Percentiles rank a stretch among this genome's conserved stretches.
phyloP scores from a whole-genome alignment of 495 filamentous ascomycete species.

The Durotheca rogersii region DNA sequence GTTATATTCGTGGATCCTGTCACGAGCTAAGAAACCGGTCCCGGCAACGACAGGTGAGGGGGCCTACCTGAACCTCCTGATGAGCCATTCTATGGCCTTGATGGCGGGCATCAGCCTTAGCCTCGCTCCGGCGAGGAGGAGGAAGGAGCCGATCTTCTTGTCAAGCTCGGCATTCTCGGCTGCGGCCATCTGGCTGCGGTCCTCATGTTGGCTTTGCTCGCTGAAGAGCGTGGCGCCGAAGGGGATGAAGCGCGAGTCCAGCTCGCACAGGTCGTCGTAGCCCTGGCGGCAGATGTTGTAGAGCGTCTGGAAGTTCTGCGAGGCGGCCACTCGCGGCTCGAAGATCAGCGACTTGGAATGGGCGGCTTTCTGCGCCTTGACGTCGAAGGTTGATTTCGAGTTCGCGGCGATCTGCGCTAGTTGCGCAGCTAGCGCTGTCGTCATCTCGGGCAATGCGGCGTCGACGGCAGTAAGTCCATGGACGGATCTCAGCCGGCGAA shows the following conservation, averaged over 20 bases:
- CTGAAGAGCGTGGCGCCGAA: conserved; percentile 80
- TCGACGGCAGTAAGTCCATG: conserved; percentile 13
- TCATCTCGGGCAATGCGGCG: conserved; percentile 52
- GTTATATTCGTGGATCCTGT: conserved; percentile 89
- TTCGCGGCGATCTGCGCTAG: conserved; percentile 75
- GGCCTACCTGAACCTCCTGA: conserved; percentile 80
- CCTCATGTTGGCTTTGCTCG: conserved; percentile 83
- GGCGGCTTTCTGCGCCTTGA: conserved; percentile 82
- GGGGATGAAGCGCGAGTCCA: conserved; percentile 71
- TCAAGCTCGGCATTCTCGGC: conserved; percentile 80
- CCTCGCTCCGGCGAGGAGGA: conserved; percentile 72
- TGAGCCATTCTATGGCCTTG: conserved; percentile 91
- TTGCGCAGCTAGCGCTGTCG: conserved; percentile 76
- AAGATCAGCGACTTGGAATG: conserved; percentile 93
- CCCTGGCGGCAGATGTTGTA: conserved; percentile 84
- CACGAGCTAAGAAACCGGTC: conserved; percentile 38
- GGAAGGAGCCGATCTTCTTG: conserved; percentile 72
- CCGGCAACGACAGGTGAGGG: neutral
- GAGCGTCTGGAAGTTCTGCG: conserved; percentile 84
- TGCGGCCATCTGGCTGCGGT: conserved; percentile 78
- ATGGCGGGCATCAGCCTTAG: conserved; percentile 80
- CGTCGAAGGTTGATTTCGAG: conserved; percentile 76
- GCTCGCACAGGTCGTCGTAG: conserved; percentile 81
- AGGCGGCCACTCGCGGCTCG: conserved; percentile 73
- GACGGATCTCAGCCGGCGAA: too few species aligned